These are phyloP conservation scores for Colletotrichum sp. DNA, from an alignment of 2,329 filamentous ascomycete species.

Conservation along the genomic window DNA sequence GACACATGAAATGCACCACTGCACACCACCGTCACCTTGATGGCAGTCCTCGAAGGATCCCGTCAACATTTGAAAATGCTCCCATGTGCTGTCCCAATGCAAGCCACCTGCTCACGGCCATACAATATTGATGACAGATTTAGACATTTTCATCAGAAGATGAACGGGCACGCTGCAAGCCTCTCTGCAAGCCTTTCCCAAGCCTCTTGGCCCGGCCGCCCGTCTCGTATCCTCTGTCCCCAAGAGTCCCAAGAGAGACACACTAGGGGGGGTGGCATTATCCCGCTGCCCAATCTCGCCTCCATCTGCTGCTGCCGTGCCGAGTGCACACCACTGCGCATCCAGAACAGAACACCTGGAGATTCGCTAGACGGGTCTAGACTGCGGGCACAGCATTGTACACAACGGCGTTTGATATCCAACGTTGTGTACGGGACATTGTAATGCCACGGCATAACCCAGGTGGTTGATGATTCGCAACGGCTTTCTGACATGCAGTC, in stretches of 20 bases:
- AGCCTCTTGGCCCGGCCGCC: constrained; percentile 16
- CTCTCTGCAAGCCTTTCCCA: constrained; percentile 12
- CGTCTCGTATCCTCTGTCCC: constrained; percentile 9
- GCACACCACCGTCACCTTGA: background rate
- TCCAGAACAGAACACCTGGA: background rate
- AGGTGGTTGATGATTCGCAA: background rate
- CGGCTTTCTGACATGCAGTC: background rate
- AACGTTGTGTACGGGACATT: background rate
- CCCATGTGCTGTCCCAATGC: background rate
- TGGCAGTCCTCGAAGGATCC: background rate
- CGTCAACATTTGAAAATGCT: background rate
- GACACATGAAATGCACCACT: background rate
- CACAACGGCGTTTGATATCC: background rate
- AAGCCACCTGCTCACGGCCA: background rate
- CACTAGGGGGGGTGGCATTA: background rate
- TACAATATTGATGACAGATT: background rate
- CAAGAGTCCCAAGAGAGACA: background rate
- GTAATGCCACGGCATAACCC: background rate
- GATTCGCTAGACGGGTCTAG: background rate
- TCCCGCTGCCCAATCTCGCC: constrained; percentile 9
- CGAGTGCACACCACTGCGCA: background rate
- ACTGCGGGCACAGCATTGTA: background rate
- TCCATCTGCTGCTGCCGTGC: background rate
- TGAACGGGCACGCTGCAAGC: constrained; percentile 3
- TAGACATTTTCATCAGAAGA: background rate